Evolutionary conservation across 2,329 filamentous ascomycete genomes (phyloP).

Genomic region (Aureobasidium sp.): DNA sequence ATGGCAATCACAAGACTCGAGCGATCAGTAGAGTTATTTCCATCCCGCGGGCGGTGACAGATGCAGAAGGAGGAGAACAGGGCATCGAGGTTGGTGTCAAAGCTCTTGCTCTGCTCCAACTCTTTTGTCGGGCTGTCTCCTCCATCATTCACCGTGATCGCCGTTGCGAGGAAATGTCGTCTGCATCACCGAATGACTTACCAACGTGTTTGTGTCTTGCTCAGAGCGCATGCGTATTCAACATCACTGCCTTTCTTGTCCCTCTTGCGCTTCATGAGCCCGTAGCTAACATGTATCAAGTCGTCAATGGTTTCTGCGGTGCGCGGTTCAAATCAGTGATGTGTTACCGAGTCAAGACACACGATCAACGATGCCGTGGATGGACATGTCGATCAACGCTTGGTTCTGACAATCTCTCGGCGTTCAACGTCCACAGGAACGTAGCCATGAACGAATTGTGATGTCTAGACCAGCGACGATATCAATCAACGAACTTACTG

Average conservation of each 20-base stretch:
- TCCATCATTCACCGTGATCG: constrained; percentile 11
- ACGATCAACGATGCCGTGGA: constrained; percentile 2
- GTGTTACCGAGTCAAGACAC: constrained; percentile 4
- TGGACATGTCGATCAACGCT: constrained; percentile 2
- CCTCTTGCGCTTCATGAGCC: constrained; percentile 52
- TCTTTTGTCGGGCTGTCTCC: background rate
- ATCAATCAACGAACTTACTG: constrained; percentile 34
- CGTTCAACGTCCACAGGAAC: background rate
- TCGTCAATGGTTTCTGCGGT: constrained; percentile 60
- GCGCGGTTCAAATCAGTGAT: constrained; percentile 2
- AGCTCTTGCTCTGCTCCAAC: background rate
- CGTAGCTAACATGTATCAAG: constrained; percentile 57
- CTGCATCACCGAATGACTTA: constrained; percentile 35
- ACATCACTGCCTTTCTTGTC: constrained; percentile 32
- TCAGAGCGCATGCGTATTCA: constrained; percentile 53
- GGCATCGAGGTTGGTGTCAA: background rate
- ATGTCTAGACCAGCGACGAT: background rate
- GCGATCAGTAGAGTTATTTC: background rate
- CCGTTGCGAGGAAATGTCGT: background rate
- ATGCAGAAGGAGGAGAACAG: background rate
- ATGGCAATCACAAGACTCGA: background rate
- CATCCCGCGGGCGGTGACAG: background rate
- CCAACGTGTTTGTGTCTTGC: constrained; percentile 55
- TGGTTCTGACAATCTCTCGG: background rate
- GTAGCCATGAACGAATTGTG: background rate